Percentiles rank a stretch among this genome's conserved stretches.
phyloP scores from a whole-genome alignment of 768 basidiomycete species.

The Boletus rubropictus region DNA sequence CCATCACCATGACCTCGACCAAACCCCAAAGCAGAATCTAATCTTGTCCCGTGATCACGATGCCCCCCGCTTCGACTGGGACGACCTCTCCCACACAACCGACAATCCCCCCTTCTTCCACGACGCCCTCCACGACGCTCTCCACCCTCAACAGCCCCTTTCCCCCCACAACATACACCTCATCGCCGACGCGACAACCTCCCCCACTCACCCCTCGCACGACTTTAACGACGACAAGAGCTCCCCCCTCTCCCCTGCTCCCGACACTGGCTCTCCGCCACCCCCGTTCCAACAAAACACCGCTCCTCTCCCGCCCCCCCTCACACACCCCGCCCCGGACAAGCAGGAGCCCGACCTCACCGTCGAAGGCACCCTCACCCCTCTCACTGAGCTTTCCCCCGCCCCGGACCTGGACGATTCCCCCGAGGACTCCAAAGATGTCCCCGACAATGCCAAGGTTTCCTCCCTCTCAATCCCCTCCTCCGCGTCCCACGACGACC shows the following conservation, averaged over 20 bases:
- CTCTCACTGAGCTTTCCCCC: conserved; percentile 72
- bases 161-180: conserved; percentile 17
- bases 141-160: conserved; percentile 17
- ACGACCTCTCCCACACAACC: conserved; percentile 24
- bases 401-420: conserved; percentile 52
- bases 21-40: conserved; percentile 37
- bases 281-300: conserved; percentile 23
- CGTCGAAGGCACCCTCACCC: conserved; percentile 50
- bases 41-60: conserved; percentile 36
- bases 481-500: conserved; percentile 16
- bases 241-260: conserved; percentile 55
- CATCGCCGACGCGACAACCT: conserved; percentile 2
- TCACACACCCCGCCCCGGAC: conserved; percentile 18
- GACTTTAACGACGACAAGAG: conserved; percentile 37
- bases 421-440: conserved; percentile 28
- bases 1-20: conserved; percentile 38
- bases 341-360: conserved; percentile 33
- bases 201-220: conserved; percentile 12
- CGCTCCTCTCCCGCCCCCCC: conserved; percentile 13
- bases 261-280: conserved; percentile 40
- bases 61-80: conserved; percentile 33
- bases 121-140: conserved; percentile 20
- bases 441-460: conserved; percentile 31
- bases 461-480: conserved; percentile 8
- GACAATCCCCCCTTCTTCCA: conserved; percentile 24